A percentile compares a stretch with the other conserved stretches of the same genome.
Evolutionary conservation across 108 stramenopile genomes (phyloP).

Genomic region (Nannochloropsis granulata): DNA sequence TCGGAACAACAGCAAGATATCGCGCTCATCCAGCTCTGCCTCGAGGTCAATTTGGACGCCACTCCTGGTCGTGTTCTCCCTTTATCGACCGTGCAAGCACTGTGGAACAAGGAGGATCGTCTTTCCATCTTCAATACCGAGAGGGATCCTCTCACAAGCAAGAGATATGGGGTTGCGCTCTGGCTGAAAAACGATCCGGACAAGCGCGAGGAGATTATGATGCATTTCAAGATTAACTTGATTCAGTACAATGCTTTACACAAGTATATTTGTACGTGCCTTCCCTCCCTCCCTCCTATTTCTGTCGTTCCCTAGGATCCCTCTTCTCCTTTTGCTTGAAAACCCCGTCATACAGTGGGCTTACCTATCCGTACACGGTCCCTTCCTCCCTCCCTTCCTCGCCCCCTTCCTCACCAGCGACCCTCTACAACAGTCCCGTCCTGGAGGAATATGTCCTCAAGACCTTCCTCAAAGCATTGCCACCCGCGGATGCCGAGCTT

Average conservation of each 20-base stretch:
- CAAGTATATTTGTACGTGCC: not conserved
- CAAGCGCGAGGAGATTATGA: not conserved
- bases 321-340: no score
- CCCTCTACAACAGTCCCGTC: not conserved
- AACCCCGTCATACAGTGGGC: no score
- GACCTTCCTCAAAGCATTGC: not conserved
- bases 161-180: not conserved
- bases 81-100: not conserved
- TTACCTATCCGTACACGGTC: no score
- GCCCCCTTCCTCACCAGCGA: not conserved
- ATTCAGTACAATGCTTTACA: not conserved
- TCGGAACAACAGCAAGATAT: not conserved
- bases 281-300: not conserved
- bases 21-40: not conserved
- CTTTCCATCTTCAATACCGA: not conserved
- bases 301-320: no score
- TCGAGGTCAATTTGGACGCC: not conserved
- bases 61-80: not conserved
- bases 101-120: not conserved
- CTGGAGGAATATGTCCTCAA: not conserved
- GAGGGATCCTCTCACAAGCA: not conserved
- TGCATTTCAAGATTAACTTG: not conserved
- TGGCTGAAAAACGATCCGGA: not conserved
- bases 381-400: no score
- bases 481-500: not conserved